Percentiles rank a stretch among this genome's conserved stretches.
Evolutionary conservation across 768 basidiomycete genomes (phyloP).

Genomic region (Agaricus blazei): DNA sequence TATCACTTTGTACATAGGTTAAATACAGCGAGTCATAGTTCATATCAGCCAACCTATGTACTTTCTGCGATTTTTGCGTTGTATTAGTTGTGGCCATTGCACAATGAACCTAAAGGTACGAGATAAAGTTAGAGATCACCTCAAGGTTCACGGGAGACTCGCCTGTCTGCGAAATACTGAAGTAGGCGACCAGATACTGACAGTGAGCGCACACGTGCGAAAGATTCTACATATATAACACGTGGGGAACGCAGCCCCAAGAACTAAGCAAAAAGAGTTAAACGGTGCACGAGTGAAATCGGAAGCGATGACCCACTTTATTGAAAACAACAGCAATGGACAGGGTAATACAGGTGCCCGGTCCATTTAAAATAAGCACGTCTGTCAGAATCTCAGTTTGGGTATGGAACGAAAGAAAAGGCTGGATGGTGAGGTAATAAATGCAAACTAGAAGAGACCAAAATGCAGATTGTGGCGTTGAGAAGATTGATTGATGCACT

Average conservation of each 20-base stretch:
- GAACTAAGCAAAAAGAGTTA: constrained; percentile 41
- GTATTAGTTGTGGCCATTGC: constrained; percentile 74
- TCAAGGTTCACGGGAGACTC: constrained; percentile 14
- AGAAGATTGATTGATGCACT: constrained; percentile 76
- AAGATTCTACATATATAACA: constrained; percentile 89
- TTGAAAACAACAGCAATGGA: constrained; percentile 67
- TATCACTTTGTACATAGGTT: neutral
- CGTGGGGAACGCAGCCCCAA: constrained; percentile 66
- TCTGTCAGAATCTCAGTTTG: constrained; percentile 42
- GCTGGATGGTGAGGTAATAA: constrained; percentile 52
- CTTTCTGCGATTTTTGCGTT: constrained; percentile 37
- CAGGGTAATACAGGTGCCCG: constrained; percentile 86
- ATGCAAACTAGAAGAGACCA: constrained; percentile 58
- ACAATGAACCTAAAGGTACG: constrained; percentile 63
- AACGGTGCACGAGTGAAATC: neutral
- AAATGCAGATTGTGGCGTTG: constrained; percentile 61
- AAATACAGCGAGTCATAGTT: constrained; percentile 13
- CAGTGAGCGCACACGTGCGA: constrained; percentile 77
- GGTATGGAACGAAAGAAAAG: constrained; percentile 17
- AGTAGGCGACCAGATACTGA: constrained; percentile 85
- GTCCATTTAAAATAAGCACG: constrained; percentile 86
- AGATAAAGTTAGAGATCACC: neutral
- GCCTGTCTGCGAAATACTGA: constrained; percentile 79
- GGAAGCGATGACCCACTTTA: constrained; percentile 44
- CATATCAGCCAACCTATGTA: constrained; percentile 65